Base-by-base conservation (phyloP, 1,139 yeast species). In the Pneumocystis sp. region DNA sequence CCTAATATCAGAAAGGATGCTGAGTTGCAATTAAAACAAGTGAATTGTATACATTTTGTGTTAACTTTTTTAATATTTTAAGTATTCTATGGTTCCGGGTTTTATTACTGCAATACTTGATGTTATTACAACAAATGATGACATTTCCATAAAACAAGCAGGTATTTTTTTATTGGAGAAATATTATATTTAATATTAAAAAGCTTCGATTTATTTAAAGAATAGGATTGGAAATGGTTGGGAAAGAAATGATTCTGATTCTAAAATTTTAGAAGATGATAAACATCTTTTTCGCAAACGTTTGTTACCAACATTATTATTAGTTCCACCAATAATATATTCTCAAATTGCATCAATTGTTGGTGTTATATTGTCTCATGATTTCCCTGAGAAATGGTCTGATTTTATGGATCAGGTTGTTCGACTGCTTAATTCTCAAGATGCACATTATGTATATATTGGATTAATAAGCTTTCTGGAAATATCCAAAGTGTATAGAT, bases 191-290 rank as follows among this genome's bases (percentile, higher is more conserved):
- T 37, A 45, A 62, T 42, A 17, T 29, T n/a, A 12, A 31, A 25
- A 96, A 15, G 88, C 96, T 21, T 95, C 96, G 0, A 86, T 93
- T 39, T 91, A 85, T 74, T 84, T 93, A 76, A 93, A 93, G 74
- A 93, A 93, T 74, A 79, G 85, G 67, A 80, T 90, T 37, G 77
- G 81, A 17, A 81, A 82, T 66, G 80, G 81, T 68, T 93, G 97
- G 97, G 72, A 71, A 31, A 73, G 73, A 19, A 74, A 74, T 3
- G 79, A 76, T 4, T 70, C 73, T 29, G 66, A 70, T 34, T 65
- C 37, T 6, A 65, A 67, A 17, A 83, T 89, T 21, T 86, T 83
- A 69, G 78, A 79, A 10, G 89, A 82, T 69, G 97, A 91, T 73
- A 86, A 85, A 71, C 87, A 87, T 0, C 78, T 82, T 50, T 83